These are phyloP conservation scores for Solanum tarijense DNA, from an alignment of 257 asterid species.

Conservation along the genomic window DNA sequence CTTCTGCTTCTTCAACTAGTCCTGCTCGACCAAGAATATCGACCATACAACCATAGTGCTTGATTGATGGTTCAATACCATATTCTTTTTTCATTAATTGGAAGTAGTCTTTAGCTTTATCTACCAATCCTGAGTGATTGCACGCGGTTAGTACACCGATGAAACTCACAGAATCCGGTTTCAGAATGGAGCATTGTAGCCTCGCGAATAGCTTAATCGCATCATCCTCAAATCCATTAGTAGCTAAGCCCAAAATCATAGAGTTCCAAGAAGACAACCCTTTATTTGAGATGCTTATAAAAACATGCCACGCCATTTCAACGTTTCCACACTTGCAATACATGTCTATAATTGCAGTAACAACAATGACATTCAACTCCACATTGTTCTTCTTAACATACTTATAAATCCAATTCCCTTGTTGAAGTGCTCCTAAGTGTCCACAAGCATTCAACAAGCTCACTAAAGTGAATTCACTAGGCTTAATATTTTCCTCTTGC, in stretches of 20 bases:
- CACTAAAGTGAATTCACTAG: constrained; percentile 43
- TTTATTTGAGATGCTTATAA: constrained; percentile 16
- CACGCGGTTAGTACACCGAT: constrained; percentile 41
- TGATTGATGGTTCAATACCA: constrained; percentile 30
- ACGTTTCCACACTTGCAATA: constrained; percentile 54
- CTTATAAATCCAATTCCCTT: constrained; percentile 66
- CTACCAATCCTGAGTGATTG: constrained; percentile 40
- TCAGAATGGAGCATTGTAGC: constrained; percentile 26
- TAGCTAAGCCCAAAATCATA: constrained; percentile 62
- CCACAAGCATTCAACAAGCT: constrained; percentile 66
- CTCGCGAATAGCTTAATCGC: constrained; percentile 33
- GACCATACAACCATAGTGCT: constrained; percentile 62
- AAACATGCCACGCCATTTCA: constrained; percentile 22
- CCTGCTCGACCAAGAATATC: constrained; percentile 72
- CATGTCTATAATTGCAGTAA: constrained; percentile 60
- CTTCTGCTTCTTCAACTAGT: constrained; percentile 45
- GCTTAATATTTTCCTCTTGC: constrained; percentile 30
- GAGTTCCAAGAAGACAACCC: constrained; percentile 68
- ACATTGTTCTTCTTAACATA: constrained; percentile 26
- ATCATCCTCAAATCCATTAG: constrained; percentile 37
- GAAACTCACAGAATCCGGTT: constrained; percentile 48
- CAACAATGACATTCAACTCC: constrained; percentile 32
- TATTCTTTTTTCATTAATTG: constrained; percentile 26
- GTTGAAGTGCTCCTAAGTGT: constrained; percentile 46
- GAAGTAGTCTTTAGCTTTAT: constrained; percentile 39